phyloP scores from a whole-genome alignment of 1,139 yeast genomes.

The Candida mesenterica region DNA sequence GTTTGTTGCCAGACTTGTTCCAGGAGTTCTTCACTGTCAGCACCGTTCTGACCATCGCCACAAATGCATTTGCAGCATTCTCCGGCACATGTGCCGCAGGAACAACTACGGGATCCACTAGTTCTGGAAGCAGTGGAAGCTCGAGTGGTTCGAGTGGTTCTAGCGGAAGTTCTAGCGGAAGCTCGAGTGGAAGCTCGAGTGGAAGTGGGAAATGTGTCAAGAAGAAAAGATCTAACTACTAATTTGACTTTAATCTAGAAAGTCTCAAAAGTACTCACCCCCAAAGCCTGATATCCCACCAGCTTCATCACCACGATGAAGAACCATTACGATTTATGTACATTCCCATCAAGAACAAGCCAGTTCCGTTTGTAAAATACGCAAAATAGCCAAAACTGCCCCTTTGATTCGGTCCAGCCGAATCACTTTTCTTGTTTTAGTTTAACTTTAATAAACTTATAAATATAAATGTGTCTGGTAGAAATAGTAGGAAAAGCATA shows the following conservation, averaged over 20 bases:
- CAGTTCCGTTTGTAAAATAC: too few relatives aligned
- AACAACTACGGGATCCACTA: constrained; percentile 9
- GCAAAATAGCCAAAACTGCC: too few relatives aligned
- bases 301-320: too few relatives aligned
- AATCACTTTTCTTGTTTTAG: too few relatives aligned
- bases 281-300: not conserved
- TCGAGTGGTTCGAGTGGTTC: constrained; percentile 19
- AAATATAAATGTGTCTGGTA: too few relatives aligned
- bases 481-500: too few relatives aligned
- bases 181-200: not conserved
- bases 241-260: constrained; percentile 6
- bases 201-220: too few relatives aligned
- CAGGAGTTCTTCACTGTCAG: constrained; percentile 32
- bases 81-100: constrained; percentile 34
- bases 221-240: constrained; percentile 35
- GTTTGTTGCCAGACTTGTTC: constrained; percentile 37
- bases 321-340: too few relatives aligned
- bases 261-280: not conserved
- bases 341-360: too few relatives aligned
- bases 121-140: constrained; percentile 15
- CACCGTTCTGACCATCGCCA: constrained; percentile 38
- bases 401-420: too few relatives aligned
- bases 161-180: not conserved
- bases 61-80: constrained; percentile 44
- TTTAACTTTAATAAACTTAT: too few relatives aligned